Percentiles rank a stretch among this genome's conserved stretches.
Conservation (phyloP, 78 protist genomes). For the Dictyostelium citrinum region DNA sequence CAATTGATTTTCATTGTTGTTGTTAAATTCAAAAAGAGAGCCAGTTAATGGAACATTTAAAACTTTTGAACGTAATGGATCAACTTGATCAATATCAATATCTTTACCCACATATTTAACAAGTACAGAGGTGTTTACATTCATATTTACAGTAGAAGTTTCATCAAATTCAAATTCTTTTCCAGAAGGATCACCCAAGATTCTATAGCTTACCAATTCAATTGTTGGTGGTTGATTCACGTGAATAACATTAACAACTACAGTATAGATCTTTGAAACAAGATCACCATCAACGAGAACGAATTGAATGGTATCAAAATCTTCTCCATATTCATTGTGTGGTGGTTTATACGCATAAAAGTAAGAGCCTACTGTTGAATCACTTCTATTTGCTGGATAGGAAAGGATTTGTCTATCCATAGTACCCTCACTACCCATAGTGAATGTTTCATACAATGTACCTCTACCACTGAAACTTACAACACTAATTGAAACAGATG, state of each 20-base stretch:
- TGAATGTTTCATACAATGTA: not conserved
- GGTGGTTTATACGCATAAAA: conserved; percentile 27
- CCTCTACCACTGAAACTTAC: not conserved
- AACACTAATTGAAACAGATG: not conserved
- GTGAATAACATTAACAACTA: not conserved
- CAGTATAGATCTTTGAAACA: not conserved
- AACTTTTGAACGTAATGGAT: not conserved
- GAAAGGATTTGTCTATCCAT: not conserved
- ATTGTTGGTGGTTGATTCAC: conserved; percentile 19
- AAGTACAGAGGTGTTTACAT: not conserved
- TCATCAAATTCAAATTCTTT: not conserved
- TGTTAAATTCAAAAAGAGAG: not conserved
- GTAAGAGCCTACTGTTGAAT: not conserved
- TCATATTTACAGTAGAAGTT: not conserved
- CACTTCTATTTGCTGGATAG: not conserved
- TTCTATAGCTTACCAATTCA: not conserved
- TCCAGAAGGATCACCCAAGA: not conserved
- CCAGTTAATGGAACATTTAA: not conserved
- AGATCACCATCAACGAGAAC: not conserved
- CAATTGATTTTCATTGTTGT: not conserved
- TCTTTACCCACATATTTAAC: not conserved
- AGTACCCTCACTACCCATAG: not conserved
- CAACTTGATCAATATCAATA: not conserved
- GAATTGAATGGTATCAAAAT: not conserved
- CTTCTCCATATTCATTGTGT: not conserved